phyloP scores from a whole-genome alignment of 495 filamentous ascomycete genomes.

The Penicillium taxi region DNA sequence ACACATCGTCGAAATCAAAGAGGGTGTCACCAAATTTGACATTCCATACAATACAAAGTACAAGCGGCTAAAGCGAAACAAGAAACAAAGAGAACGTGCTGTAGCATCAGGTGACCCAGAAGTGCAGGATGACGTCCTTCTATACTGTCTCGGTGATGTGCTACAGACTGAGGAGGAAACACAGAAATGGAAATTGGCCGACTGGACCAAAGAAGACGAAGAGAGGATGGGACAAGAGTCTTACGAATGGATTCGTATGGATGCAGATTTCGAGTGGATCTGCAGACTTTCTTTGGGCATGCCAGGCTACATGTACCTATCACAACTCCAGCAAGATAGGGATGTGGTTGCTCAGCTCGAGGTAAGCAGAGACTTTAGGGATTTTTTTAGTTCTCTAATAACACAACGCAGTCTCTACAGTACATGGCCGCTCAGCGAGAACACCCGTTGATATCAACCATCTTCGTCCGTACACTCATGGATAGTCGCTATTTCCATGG shows the following conservation, averaged over 20 bases:
- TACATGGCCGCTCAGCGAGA: conserved; percentile 50
- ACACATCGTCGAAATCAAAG: conserved; percentile 92
- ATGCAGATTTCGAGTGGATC: conserved; percentile 98
- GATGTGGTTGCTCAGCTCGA: conserved; percentile 95
- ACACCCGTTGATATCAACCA: conserved; percentile 72
- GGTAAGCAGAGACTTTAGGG: conserved; percentile 21
- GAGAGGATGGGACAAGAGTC: conserved; percentile 87
- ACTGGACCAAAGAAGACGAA: conserved; percentile 84
- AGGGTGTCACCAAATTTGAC: conserved; percentile 70
- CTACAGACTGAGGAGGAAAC: conserved; percentile 75
- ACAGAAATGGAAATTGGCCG: conserved; percentile 70
- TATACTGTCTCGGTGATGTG: conserved; percentile 91
- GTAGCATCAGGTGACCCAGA: conserved; percentile 62
- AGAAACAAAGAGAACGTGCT: conserved; percentile 74
- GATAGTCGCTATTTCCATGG: conserved; percentile 90
- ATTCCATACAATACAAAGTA: conserved; percentile 99
- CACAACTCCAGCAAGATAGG: conserved; percentile 92
- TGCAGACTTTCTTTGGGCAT: conserved; percentile 70
- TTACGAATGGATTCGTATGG: conserved; percentile 97
- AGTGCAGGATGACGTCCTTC: conserved; percentile 69
- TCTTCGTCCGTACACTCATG: conserved; percentile 81
- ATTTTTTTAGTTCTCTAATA: background rate
- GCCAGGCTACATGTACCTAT: conserved; percentile 94
- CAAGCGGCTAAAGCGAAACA: conserved; percentile 89
- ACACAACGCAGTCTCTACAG: conserved; percentile 44